Evolutionary conservation across 1,284 basidiomycete genomes (phyloP).

Genomic region (Pyrrhoderma noxium): DNA sequence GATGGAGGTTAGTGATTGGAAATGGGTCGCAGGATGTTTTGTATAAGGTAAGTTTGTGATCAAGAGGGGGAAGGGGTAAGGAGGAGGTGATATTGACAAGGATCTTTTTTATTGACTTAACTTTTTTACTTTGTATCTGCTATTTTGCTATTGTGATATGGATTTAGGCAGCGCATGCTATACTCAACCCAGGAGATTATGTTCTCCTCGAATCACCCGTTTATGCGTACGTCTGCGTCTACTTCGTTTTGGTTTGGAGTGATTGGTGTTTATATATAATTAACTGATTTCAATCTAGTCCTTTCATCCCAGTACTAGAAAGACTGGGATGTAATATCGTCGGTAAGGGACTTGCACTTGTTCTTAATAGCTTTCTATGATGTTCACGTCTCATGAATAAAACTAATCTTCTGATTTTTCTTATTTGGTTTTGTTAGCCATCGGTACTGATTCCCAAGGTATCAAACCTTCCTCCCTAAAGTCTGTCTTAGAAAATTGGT

Average conservation of each 20-base stretch:
- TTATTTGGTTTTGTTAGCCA: constrained; percentile 41
- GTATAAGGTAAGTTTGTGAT: constrained; percentile 53
- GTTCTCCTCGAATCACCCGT: constrained; percentile 59
- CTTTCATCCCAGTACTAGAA: constrained; percentile 2
- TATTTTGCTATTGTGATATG: background rate
- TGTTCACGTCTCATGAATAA: background rate
- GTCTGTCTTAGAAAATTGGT: constrained; percentile 70
- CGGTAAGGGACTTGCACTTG: too few species aligned
- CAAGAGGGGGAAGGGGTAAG: too few species aligned
- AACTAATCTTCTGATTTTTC: constrained; percentile 5
- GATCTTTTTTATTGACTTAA: background rate
- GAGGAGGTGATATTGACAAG: background rate
- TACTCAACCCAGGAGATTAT: constrained; percentile 48
- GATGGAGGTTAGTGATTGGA: constrained; percentile 74
- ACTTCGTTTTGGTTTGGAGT: background rate
- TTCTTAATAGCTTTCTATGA: too few species aligned
- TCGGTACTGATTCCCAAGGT: constrained; percentile 77
- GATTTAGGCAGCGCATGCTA: constrained; percentile 36
- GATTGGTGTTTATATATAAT: background rate
- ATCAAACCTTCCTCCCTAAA: constrained; percentile 60
- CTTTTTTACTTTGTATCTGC: too few species aligned
- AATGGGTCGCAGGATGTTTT: constrained; percentile 85
- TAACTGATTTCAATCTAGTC: constrained; percentile 1
- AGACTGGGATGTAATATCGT: constrained; percentile 10
- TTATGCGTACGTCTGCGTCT: constrained; percentile 57